Evolutionary conservation across 805 yeast genomes (phyloP).

Genomic region (Candida caryicola): DNA sequence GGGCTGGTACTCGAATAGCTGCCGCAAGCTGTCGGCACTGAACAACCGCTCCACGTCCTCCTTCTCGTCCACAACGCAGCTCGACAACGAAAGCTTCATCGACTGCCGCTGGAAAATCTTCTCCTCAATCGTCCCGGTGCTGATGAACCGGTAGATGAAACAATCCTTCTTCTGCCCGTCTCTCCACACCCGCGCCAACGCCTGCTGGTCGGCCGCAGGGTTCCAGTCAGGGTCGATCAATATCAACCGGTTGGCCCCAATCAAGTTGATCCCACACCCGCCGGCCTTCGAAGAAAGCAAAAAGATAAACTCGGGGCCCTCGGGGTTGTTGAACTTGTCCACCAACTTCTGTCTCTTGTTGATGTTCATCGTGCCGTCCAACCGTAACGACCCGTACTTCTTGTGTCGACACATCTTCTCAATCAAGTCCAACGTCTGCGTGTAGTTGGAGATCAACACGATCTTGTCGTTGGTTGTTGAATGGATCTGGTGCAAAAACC

Average conservation of each 20-base stretch:
- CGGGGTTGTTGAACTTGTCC: slow-evolving; percentile 87
- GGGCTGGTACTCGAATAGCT: slow-evolving; percentile 68
- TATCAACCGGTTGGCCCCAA: slow-evolving; percentile 91
- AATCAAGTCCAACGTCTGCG: slow-evolving; percentile 88
- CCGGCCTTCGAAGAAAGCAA: slow-evolving; percentile 94
- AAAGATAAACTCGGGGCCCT: slow-evolving; percentile 82
- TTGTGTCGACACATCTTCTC: slow-evolving; percentile 78
- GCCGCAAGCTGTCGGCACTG: slow-evolving; percentile 74
- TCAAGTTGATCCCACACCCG: slow-evolving; percentile 96
- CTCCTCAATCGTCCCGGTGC: slow-evolving; percentile 95
- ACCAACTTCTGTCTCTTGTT: slow-evolving; percentile 91
- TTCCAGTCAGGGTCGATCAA: slow-evolving; percentile 95
- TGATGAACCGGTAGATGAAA: slow-evolving; percentile 87
- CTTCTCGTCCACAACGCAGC: slow-evolving; percentile 95
- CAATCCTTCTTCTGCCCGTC: slow-evolving; percentile 98
- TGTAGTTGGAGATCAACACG: slow-evolving; percentile 90
- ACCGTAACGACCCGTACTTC: slow-evolving; percentile 72
- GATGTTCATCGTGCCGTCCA: slow-evolving; percentile 91
- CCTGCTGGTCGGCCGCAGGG: slow-evolving; percentile 98
- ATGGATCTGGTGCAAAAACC: slow-evolving; percentile 76
- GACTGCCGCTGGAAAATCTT: slow-evolving; percentile 94
- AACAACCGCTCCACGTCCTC: slow-evolving; percentile 92
- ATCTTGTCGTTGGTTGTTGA: slow-evolving; percentile 90
- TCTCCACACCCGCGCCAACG: slow-evolving; percentile 97
- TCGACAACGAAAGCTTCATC: slow-evolving; percentile 86